Conservation (phyloP, 75 land plant genomes). For the Selaginella moellendorffii region DNA sequence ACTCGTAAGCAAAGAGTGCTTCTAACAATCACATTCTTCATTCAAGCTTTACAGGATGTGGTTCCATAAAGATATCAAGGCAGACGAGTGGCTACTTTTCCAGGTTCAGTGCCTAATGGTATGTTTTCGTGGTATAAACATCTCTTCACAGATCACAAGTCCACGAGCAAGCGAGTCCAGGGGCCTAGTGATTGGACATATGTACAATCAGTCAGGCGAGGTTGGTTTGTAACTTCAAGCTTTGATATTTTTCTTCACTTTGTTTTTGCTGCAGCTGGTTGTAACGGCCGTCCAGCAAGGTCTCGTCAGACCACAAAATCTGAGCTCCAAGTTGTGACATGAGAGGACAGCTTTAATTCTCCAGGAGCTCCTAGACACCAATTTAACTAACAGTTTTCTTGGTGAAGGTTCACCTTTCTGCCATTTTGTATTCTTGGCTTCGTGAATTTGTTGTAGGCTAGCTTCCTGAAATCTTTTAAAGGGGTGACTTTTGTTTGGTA, state of each 20-base stretch:
- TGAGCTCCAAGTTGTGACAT: no score
- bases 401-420: no score
- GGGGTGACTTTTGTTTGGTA: no score
- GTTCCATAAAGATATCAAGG: conserved; percentile 81
- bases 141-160: conserved; percentile 14
- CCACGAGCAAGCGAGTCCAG: conserved; percentile 55
- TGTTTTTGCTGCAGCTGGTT: conserved; percentile 40
- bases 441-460: no score
- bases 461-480: no score
- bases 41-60: conserved; percentile 59
- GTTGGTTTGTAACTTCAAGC: conserved; percentile 18
- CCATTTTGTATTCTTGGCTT: no score
- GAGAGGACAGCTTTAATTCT: no score
- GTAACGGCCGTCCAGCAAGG: conserved; percentile 77
- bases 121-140: neutral
- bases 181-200: conserved; percentile 55
- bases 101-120: conserved; percentile 34
- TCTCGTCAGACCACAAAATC: conserved; percentile 27
- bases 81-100: conserved; percentile 91
- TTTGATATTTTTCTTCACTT: neutral
- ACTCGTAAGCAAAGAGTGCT: conserved; percentile 74
- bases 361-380: no score
- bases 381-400: no score
- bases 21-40: neutral
- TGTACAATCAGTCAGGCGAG: conserved; percentile 76